Base-by-base conservation (phyloP, 805 yeast species). In the Zygotorulaspora florentina region DNA sequence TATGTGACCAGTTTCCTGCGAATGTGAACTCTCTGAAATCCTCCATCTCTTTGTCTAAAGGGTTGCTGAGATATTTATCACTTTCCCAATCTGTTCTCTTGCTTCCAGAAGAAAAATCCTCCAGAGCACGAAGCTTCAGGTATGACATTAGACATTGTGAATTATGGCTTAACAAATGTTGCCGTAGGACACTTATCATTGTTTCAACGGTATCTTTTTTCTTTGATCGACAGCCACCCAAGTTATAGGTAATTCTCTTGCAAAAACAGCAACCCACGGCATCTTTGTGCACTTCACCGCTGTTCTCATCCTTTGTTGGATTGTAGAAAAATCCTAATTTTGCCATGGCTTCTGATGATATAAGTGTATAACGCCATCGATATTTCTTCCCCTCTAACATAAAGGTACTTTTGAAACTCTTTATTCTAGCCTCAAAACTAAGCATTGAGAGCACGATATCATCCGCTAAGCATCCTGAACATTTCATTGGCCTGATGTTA, bases 291-390 rank as follows among this genome's bases (percentile, higher is more conserved):
- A 57, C 16, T 15, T 38, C 44, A 8, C 39, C 45, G 12, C 41
- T 39, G 9, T 36, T 26, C 3, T 42, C 29, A 23, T 53, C 53
- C 6, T 42, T 40, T 4, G 42, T 42, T 8, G 68, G 68, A 36
- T 50, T 45, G 43, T 50, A 59, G 38, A 54, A 57, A 44, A 59
- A 64, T 3, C 68, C 68, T 15, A 58, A 33, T 23, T 46, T 46
- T 6, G 67, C 61, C 47, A 64, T 43, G 8, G 54, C 48, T 31
- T 56, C 48, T 8, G 51, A 46, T 2, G 67, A 64, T n/a, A 64
- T 61, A 9, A 59, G 61, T 15, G 53, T 57, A 27, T 56, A 59
- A 33, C 65, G 55, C 68, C 68, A 64, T 46, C 57, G 52, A 18
- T 47, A 54, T 37, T 52, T 51, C 42, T 56, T 60, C 8, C 54